Evolutionary conservation across 768 basidiomycete genomes (phyloP).

Genomic region (Termitomyces eurrhizus): DNA sequence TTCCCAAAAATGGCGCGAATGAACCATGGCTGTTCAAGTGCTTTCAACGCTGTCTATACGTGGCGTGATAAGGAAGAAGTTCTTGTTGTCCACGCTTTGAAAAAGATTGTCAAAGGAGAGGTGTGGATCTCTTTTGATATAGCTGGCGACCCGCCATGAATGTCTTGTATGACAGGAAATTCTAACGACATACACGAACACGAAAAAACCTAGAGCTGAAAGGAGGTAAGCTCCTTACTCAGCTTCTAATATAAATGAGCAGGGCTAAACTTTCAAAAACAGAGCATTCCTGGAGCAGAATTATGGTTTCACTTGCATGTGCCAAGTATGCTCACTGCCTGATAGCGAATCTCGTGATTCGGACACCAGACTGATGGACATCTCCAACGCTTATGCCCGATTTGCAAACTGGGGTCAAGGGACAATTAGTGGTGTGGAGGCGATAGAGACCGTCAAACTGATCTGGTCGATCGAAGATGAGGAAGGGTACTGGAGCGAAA

Average conservation of each 20-base stretch:
- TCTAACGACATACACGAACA: conserved; percentile 57
- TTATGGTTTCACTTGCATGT: conserved; percentile 59
- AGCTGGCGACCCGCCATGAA: background rate
- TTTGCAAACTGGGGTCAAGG: conserved; percentile 48
- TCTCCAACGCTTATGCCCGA: conserved; percentile 39
- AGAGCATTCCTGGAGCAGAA: conserved; percentile 46
- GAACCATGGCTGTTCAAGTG: conserved; percentile 66
- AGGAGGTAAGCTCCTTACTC: conserved; percentile 38
- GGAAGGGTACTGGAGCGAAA: conserved; percentile 65
- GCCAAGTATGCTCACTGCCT: conserved; percentile 54
- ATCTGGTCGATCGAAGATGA: conserved; percentile 59
- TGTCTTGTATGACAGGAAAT: conserved; percentile 41
- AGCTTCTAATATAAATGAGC: background rate
- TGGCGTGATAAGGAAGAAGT: conserved; percentile 48
- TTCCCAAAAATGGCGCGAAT: conserved; percentile 65
- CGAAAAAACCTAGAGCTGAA: conserved; percentile 47
- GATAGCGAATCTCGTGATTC: conserved; percentile 43
- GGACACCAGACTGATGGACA: conserved; percentile 44
- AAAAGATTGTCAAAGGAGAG: conserved; percentile 47
- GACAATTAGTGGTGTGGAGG: conserved; percentile 43
- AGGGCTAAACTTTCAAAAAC: conserved; percentile 4
- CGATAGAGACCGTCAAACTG: conserved; percentile 39
- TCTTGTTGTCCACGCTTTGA: conserved; percentile 57
- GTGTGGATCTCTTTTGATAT: conserved; percentile 23
- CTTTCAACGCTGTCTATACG: conserved; percentile 64